Conservation (phyloP, 1,284 basidiomycete species). For the Anthracocystis walkeri region DNA sequence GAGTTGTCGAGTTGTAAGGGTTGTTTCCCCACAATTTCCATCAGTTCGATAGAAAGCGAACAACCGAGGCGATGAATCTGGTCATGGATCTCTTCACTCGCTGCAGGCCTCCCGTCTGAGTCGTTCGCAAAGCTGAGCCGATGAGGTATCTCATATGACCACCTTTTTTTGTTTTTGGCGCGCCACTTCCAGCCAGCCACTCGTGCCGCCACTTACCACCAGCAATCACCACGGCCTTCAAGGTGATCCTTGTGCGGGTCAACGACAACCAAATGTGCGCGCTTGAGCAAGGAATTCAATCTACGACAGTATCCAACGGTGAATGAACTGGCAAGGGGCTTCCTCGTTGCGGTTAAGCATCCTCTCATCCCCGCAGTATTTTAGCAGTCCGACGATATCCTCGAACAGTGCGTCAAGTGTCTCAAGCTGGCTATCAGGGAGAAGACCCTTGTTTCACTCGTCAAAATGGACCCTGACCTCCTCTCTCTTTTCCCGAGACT, state of each 20-base stretch:
- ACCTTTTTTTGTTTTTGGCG: background rate
- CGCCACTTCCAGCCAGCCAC: conserved; percentile 10
- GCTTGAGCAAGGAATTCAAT: too few species aligned
- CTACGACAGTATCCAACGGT: too few species aligned
- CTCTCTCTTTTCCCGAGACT: conserved; percentile 6
- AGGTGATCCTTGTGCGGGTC: background rate
- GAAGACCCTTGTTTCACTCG: conserved; percentile 5
- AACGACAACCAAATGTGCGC: background rate
- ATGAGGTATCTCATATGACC: conserved; percentile 8
- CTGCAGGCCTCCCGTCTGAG: too few species aligned
- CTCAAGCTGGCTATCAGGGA: conserved; percentile 7
- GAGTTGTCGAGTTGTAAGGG: background rate
- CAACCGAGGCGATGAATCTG: background rate
- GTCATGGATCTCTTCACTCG: too few species aligned
- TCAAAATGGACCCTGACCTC: conserved; percentile 6
- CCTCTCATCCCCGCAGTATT: background rate
- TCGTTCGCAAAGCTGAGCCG: background rate
- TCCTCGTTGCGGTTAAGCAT: too few species aligned
- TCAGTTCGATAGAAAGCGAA: background rate
- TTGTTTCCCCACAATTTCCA: conserved; percentile 5
- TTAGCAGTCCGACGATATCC: background rate
- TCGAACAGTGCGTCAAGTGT: background rate
- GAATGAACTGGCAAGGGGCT: too few species aligned
- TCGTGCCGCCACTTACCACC: background rate
- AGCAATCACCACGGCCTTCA: background rate